phyloP scores from a whole-genome alignment of 306 rosid genomes.

The Lablab purpureus region DNA sequence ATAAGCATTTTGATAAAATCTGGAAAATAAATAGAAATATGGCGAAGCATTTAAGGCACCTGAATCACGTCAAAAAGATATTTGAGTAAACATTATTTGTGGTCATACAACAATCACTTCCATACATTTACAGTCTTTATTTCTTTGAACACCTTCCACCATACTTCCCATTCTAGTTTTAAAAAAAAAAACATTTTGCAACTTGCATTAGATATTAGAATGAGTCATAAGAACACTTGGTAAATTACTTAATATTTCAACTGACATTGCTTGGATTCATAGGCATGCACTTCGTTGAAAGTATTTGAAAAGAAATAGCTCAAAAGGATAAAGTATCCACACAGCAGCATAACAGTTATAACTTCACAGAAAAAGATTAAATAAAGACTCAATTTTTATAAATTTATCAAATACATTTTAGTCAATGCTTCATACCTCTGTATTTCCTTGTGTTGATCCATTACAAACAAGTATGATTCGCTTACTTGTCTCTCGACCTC shows the following conservation, averaged over 20 bases:
- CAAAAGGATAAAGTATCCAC: slow-evolving; percentile 5
- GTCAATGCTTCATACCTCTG: slow-evolving; percentile 57
- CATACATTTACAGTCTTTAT: slow-evolving; percentile 22
- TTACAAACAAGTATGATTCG: slow-evolving; percentile 79
- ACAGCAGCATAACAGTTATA: slow-evolving; percentile 6
- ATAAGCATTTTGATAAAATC: background rate
- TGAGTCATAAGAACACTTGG: slow-evolving; percentile 4
- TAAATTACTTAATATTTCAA: slow-evolving; percentile 10
- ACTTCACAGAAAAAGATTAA: slow-evolving; percentile 32
- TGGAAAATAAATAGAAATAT: slow-evolving; percentile 4
- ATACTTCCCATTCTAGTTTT: background rate
- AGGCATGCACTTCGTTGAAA: slow-evolving; percentile 7
- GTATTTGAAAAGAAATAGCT: slow-evolving; percentile 32
- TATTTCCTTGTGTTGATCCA: slow-evolving; percentile 69
- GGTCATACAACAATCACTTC: slow-evolving; percentile 22
- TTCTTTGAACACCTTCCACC: slow-evolving; percentile 21
- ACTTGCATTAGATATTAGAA: slow-evolving; percentile 23
- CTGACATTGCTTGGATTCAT: background rate
- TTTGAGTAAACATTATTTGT: slow-evolving; percentile 15
- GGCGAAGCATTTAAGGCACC: slow-evolving; percentile 23
- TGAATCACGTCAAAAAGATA: background rate
- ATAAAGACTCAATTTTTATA: slow-evolving; percentile 5
- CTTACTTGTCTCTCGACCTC: slow-evolving; percentile 72
- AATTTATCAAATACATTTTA: slow-evolving; percentile 35
- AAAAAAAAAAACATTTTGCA: background rate